phyloP scores from a whole-genome alignment of 352 stramenopile genomes.

The Phytophthora constricta region DNA sequence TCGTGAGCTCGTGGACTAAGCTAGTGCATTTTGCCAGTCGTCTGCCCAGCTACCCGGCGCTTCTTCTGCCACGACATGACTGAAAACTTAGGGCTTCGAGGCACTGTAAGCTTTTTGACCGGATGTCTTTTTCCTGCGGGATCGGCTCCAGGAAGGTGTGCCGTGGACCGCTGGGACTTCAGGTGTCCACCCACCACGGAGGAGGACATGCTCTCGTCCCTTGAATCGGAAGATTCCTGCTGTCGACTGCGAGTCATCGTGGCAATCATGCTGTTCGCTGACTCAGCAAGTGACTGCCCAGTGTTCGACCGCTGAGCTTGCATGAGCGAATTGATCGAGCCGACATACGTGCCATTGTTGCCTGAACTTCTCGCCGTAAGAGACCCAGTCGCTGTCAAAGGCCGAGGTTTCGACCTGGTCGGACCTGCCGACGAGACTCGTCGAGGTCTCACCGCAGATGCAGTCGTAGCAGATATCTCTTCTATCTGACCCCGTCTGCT shows the following conservation, averaged over 20 bases:
- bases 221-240: constrained; percentile 8
- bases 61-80: constrained; percentile 90
- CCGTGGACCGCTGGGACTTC: constrained; percentile 47
- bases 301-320: constrained; percentile 56
- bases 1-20: too few relatives aligned
- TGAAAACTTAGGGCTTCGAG: constrained; percentile 83
- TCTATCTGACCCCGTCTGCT: constrained; percentile 12
- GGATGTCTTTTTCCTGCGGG: constrained; percentile 25
- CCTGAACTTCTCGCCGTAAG: constrained; percentile 19
- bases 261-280: constrained; percentile 53
- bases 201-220: constrained; percentile 17
- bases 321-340: constrained; percentile 74
- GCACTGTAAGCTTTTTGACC: constrained; percentile 71
- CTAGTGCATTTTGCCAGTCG: not conserved
- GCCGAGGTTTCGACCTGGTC: constrained; percentile 17
- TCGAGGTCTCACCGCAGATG: constrained; percentile 11
- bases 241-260: constrained; percentile 29
- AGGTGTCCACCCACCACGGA: constrained; percentile 13
- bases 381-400: constrained; percentile 7
- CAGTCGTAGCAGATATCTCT: not conserved
- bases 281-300: constrained; percentile 58
- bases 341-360: constrained; percentile 47
- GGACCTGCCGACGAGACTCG: constrained; percentile 28
- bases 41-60: constrained; percentile 14
- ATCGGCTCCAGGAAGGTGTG: constrained; percentile 34